A percentile compares a stretch with the other conserved stretches of the same genome.
These are phyloP conservation scores for Globisporangium camurandrum DNA, from an alignment of 352 stramenopile genomes.

Conservation along the genomic window DNA sequence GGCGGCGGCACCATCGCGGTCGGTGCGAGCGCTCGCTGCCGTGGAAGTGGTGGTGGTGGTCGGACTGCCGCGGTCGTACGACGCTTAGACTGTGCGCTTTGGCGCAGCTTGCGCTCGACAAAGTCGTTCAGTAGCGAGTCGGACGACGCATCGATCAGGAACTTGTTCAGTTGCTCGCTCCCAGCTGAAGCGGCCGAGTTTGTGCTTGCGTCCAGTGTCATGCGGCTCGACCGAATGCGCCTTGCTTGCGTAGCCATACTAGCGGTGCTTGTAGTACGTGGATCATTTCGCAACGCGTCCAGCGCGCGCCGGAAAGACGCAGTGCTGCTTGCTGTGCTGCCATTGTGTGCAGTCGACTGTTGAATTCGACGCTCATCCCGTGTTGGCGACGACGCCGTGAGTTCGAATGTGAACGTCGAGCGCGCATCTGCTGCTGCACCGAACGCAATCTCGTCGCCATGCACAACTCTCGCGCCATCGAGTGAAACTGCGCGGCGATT, in stretches of 20 bases:
- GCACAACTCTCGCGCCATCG: constrained; percentile 35
- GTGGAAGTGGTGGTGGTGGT: background rate
- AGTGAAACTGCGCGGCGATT: constrained; percentile 32
- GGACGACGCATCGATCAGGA: constrained; percentile 43
- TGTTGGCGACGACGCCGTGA: constrained; percentile 12
- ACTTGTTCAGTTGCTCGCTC: constrained; percentile 28
- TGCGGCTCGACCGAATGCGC: background rate
- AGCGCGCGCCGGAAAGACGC: constrained; percentile 40
- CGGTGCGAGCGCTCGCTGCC: constrained; percentile 1
- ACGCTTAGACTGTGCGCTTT: constrained; percentile 7
- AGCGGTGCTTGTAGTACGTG: background rate
- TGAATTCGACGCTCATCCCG: no score
- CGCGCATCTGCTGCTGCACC: constrained; percentile 12
- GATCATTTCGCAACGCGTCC: constrained; percentile 39
- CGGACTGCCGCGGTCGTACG: background rate
- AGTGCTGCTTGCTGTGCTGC: constrained; percentile 6
- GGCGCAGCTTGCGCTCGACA: constrained; percentile 54
- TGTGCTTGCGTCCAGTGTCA: background rate
- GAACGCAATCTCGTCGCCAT: constrained; percentile 59
- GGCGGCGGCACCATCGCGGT: constrained; percentile 32
- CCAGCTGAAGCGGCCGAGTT: constrained; percentile 7
- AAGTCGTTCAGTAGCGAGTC: constrained; percentile 54
- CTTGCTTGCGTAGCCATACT: no score
- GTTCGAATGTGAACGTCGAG: constrained; percentile 48
- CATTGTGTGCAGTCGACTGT: constrained; percentile 1